Evolutionary conservation across 1,284 basidiomycete species (phyloP), one percentile per base, ranked within the genome.

Genomic region (Naganishia albida): DNA sequence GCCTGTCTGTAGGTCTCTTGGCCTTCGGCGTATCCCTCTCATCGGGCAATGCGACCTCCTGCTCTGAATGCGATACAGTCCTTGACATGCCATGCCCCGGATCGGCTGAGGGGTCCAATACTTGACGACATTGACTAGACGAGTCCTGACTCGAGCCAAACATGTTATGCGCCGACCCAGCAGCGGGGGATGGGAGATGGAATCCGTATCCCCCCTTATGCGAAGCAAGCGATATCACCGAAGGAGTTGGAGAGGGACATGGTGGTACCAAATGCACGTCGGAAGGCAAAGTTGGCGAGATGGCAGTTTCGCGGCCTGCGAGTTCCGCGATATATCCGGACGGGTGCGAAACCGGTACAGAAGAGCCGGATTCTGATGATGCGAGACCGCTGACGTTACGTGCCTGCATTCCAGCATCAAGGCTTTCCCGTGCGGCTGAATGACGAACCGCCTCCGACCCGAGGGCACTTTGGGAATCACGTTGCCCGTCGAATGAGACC

Each of bases 121-220:
- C 38, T 6, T 50, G 57, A n/a, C 57, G 30, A 18, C 39, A 20
- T 39, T 34, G 51, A 7, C 4, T 20, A 7, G n/a, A 38, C 1
- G 16, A 18, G 7, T 23, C 30, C 18, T 18, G n/a, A 7, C 28
- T 13, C 15, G 30, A 28, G 16, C 8, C 28, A n/a, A 40, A 30
- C n/a, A 60, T 50, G 20, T 60, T 60, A 46, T 60, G 50, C 34
- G 57, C 57, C n/a, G 57, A 60, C 3, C 57, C 57, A 46, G 57
- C 57, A 7, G 46, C 44, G 6, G 57, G 57, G 0, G 57, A 50
- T 20, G 57, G 57, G 12, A 60, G 23, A 60, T 60, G 57, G 12
- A 50, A 60, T 6, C 57, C 57, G 20, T 60, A 60, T 15, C 34
- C 25, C 20, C 57, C 55, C 12, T 26, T 30, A 7, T 57, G 51